phyloP scores from a whole-genome alignment of 1,284 basidiomycete genomes.

The Cryptococcus amylolentus region DNA sequence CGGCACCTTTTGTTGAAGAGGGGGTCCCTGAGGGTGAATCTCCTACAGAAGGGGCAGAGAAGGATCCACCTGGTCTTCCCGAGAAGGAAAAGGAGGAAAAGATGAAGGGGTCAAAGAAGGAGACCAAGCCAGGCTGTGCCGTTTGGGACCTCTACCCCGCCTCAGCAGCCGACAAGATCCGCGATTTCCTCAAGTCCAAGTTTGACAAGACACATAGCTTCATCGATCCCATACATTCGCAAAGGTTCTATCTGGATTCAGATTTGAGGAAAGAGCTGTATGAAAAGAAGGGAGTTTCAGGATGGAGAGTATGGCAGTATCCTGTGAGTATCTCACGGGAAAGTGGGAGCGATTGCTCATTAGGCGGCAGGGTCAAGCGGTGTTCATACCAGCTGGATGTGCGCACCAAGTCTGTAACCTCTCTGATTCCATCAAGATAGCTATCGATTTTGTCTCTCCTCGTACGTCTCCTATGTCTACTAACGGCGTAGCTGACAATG shows the following conservation, averaged over 20 bases:
- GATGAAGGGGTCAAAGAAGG: not conserved
- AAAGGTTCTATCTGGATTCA: constrained; percentile 79
- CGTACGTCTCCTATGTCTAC: constrained; percentile 29
- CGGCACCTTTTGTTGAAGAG: constrained; percentile 48
- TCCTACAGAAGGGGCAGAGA: not conserved
- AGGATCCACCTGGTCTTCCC: not conserved
- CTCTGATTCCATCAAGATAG: constrained; percentile 90
- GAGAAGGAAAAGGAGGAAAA: not conserved
- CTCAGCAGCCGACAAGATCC: constrained; percentile 73
- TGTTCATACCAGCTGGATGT: constrained; percentile 93
- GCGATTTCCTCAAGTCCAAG: constrained; percentile 62
- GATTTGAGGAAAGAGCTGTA: constrained; percentile 65
- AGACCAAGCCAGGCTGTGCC: constrained; percentile 68
- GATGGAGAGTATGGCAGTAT: constrained; percentile 79
- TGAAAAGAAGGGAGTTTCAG: constrained; percentile 65
- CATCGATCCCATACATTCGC: constrained; percentile 85
- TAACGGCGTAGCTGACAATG: not conserved
- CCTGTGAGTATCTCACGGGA: constrained; percentile 48
- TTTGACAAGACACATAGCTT: constrained; percentile 31
- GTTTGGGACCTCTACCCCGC: constrained; percentile 89
- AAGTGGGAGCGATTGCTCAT: too few relatives aligned
- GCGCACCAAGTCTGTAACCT: constrained; percentile 79
- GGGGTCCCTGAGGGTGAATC: not conserved
- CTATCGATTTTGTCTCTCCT: constrained; percentile 91
- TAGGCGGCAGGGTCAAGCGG: constrained; percentile 66